Base-by-base conservation (phyloP, 139 green algal species). In the Chlamydomonas urium region DNA sequence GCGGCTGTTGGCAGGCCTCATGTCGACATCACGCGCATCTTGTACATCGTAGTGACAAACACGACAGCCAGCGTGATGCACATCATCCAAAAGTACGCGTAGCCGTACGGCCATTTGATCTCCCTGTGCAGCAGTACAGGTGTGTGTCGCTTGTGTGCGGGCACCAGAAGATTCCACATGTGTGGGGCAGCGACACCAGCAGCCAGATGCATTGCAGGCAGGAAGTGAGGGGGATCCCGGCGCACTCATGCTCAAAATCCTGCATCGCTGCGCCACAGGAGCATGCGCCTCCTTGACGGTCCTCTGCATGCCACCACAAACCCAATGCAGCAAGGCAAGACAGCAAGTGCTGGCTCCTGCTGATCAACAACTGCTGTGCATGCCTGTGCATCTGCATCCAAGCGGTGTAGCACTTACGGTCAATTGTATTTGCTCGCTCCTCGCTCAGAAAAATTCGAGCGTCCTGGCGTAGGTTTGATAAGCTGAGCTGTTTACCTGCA, bases 51-150 rank as follows among this genome's bases (percentile, higher is more conserved):
- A n/a, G n/a, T 14, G 10, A 63, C 21, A 26, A 63, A 63, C n/a
- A 63, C 29, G 6, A 6, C 29, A 33, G 26, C 10, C 53, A 63
- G 53, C 53, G 29, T 8, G 10, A 63, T 31, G 53, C 10, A 14
- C 53, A 63, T 63, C 29, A 5, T 21, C 63, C 63, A 71, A 33
- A 71, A 58, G 63, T 32, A 71, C 5, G 5, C 14, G 24, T 57
- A 71, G 8, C 60, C 60, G 28, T 68, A 71, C 35, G 31, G 6
- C 35, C 63, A 71, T 21, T 71, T 17, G 37, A 71, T 32, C 23
- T 57, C 34, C 4, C 31, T 38, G 29, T 38, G 59, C 10, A 8
- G 42, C 42, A 50, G 42, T 50, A 14, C 14, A 14, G 42, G 42
- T 60, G 48, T 29, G 29, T 23, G 48, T 33, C 4, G n/a, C n/a